Base-by-base conservation (phyloP, 2,329 filamentous ascomycete genomes). In the Gyromitra esculenta region DNA sequence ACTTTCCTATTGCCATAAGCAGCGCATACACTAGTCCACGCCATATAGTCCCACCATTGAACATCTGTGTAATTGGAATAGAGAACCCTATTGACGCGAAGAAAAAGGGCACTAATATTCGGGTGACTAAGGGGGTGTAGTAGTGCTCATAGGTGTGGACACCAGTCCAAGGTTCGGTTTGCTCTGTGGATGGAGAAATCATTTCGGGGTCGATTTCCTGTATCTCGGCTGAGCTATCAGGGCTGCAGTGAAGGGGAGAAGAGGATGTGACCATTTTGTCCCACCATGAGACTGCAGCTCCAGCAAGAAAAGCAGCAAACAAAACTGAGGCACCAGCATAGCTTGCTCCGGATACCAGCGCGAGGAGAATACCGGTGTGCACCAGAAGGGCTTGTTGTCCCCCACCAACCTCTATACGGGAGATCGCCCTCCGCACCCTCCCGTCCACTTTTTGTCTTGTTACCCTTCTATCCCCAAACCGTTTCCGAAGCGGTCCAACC, bases 71-170 rank as follows among this genome's bases (percentile, higher is more conserved):
- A 39, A 95, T 90, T 0, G 92, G 92, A 0, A 96, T 91, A 0
- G 92, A 90, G 81, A 95, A 94, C 0, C 92, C 92, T 45, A 95
- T 91, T 0, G 87, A 89, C 0, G 87, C 91, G 80, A 94, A 94
- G 83, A 94, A 94, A 73, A 93, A 87, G 0, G 92, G 91, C 64
- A 89, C 89, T 0, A 94, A 82, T 0, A 94, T 84, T 7, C 84
- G 84, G 1, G 87, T 79, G 0, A 86, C 73, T 7, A 67, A 80
- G 1, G 83, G 80, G 1, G 78, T 78, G 73, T 85, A 86, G 79
- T 85, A 87, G 2, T 81, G 77, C 5, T 84, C 81, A 72, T 85
- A 87, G 0, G 84, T 79, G 3, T 79, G 79, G 4, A 37, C 18
- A 18, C 56, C 37, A 25, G 15, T 64, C 56, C 68, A 62, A 18